Evolutionary conservation across 2,329 filamentous ascomycete genomes (phyloP).

Genomic region (Chrysoporthe austroafricana): DNA sequence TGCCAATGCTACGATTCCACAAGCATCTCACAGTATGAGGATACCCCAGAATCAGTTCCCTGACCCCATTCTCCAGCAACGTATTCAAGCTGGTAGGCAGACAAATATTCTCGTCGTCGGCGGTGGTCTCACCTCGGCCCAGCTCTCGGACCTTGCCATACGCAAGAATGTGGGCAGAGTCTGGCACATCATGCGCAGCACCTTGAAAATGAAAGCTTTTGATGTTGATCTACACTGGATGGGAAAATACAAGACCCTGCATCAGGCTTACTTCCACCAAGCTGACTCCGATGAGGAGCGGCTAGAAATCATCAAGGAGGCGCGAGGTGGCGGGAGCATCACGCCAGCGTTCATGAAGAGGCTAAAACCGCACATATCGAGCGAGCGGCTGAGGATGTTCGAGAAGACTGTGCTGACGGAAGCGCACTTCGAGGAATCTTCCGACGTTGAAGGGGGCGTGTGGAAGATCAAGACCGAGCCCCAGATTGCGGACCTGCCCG

Average conservation of each 20-base stretch:
- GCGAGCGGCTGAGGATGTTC: constrained; percentile 57
- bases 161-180: constrained; percentile 68
- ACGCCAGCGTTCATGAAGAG: constrained; percentile 70
- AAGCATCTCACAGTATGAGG: constrained; percentile 67
- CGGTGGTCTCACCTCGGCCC: constrained; percentile 76
- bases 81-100: constrained; percentile 51
- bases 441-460: constrained; percentile 37
- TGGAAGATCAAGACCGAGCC: constrained; percentile 57
- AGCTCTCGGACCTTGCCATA: constrained; percentile 70
- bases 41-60: constrained; percentile 58
- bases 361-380: constrained; percentile 62
- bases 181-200: constrained; percentile 69
- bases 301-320: constrained; percentile 65
- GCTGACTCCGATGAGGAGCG: constrained; percentile 73
- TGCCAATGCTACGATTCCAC: constrained; percentile 36
- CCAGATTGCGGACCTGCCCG: constrained; percentile 53
- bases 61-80: constrained; percentile 52
- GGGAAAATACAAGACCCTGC: constrained; percentile 78
- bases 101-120: constrained; percentile 74
- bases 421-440: constrained; percentile 52
- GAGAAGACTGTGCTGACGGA: constrained; percentile 60
- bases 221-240: constrained; percentile 80
- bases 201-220: constrained; percentile 69
- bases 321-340: constrained; percentile 77
- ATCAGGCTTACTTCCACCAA: constrained; percentile 77